Conservation (phyloP, 306 rosid genomes). For the Calophaca sinica region DNA sequence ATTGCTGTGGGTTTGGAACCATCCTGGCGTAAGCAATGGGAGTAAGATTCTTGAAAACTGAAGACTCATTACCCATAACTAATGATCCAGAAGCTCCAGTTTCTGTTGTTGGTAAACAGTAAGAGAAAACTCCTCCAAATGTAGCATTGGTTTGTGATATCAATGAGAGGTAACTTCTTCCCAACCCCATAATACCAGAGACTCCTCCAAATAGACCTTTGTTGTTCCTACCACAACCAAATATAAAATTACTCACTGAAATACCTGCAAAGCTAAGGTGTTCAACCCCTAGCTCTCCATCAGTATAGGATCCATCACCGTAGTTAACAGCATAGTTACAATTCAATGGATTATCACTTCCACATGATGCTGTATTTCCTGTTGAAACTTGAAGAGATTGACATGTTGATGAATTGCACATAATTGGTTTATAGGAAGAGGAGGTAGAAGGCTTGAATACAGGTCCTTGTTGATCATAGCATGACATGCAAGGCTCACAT, state of each 20-base stretch:
- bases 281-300: constrained; percentile 66
- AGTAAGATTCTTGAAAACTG: constrained; percentile 65
- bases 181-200: constrained; percentile 85
- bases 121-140: constrained; percentile 85
- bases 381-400: constrained; percentile 54
- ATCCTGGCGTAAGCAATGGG: constrained; percentile 79
- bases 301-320: constrained; percentile 82
- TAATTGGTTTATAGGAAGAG: constrained; percentile 60
- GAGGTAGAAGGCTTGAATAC: constrained; percentile 72
- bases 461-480: constrained; percentile 80
- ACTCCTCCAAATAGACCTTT: constrained; percentile 84
- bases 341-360: constrained; percentile 27
- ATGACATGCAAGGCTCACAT: constrained; percentile 78
- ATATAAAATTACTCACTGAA: constrained; percentile 53
- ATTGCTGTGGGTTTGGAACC: constrained; percentile 63
- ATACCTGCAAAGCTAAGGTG: constrained; percentile 60
- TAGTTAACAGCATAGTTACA: constrained; percentile 70
- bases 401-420: constrained; percentile 70
- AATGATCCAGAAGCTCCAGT: constrained; percentile 75
- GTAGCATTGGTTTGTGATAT: constrained; percentile 66
- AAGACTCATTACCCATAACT: constrained; percentile 69
- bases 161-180: constrained; percentile 74
- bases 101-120: constrained; percentile 76
- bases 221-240: constrained; percentile 86
- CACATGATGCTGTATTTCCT: constrained; percentile 63